Evolutionary conservation across 371 early-diverging fungal genomes (phyloP), one percentile per base, ranked within the genome.

Genomic region (Coemansia sp.): DNA sequence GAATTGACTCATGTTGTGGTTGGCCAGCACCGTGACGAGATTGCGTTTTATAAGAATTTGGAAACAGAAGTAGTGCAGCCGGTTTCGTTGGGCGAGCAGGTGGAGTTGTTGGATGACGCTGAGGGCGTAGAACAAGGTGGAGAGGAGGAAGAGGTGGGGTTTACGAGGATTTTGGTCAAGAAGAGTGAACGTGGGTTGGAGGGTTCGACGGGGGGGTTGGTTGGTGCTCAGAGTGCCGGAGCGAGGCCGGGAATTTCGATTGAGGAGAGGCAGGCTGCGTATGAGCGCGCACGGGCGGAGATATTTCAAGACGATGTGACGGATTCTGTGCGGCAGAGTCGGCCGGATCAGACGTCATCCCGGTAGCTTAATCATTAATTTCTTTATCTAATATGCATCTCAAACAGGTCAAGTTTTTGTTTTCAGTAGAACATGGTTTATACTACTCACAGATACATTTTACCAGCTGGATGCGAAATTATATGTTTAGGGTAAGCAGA

Each of bases 261-360:
- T 50, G 65, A 60, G 58, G 48, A 71, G 44, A 42, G 71, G 14
- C 66, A 71, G 62, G 71, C 66, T 1, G 71, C 65, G 52, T 71
- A 71, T 18, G 71, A 65, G 62, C 66, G 71, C 4, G 56, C 71
- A 0, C 59, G 71, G 1, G 71, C 71, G 16, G 71, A 55, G 44
- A 71, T 71, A 4, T 71, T 71, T 55, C 71, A 71, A 21, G 42
- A 59, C 2, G 37, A 37, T 37, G 37, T 37, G 37, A 11, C 37
- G 9, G 37, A 3, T 37, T 37, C 37, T 37, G 37, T 37, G 37
- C 37, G 11, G 37, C 37, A 37, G 37, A 37, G 37, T 37, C 37
- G 37, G 37, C 37, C 11, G 11, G 37, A 37, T 37, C 37, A 37
- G 37, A 37, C 11, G 37, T 37, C 37, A 37, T 11, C 37, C 11